phyloP scores from a whole-genome alignment of 768 basidiomycete genomes.

The Tylopilus subfusipes region DNA sequence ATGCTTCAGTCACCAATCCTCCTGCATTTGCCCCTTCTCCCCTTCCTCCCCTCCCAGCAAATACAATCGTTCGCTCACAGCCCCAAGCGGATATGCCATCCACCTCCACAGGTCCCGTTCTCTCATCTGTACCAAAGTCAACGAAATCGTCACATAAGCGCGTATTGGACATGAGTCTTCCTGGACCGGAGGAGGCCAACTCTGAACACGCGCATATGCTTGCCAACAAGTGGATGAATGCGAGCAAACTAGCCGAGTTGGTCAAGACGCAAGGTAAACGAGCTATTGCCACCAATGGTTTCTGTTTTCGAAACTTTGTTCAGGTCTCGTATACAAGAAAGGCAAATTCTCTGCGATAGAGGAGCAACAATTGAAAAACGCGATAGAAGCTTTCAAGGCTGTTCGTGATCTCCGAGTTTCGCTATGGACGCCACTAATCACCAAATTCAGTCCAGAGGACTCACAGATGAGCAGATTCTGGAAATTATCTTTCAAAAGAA shows the following conservation, averaged over 20 bases:
- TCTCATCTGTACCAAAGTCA: conserved; percentile 39
- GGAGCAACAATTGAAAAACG: conserved; percentile 58
- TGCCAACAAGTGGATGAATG: conserved; percentile 76
- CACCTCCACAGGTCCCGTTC: conserved; percentile 38
- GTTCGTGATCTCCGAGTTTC: conserved; percentile 37
- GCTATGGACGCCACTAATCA: neutral
- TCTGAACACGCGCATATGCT: conserved; percentile 64
- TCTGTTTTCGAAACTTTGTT: conserved; percentile 1
- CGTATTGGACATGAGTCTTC: conserved; percentile 42
- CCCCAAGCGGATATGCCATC: conserved; percentile 41
- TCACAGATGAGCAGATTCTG: conserved; percentile 52
- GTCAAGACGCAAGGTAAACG: conserved; percentile 61
- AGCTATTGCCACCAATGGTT: neutral
- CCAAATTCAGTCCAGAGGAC: conserved; percentile 42
- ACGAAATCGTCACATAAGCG: conserved; percentile 36
- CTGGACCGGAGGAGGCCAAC: conserved; percentile 40
- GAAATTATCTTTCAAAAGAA: conserved; percentile 68
- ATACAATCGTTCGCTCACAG: conserved; percentile 31
- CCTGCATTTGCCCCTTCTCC: conserved; percentile 22
- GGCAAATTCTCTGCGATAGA: conserved; percentile 84
- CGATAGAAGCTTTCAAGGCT: conserved; percentile 59
- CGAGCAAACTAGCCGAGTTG: conserved; percentile 64
- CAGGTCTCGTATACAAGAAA: conserved; percentile 84
- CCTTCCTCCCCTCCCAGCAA: conserved; percentile 23
- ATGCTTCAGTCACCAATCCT: conserved; percentile 25